Evolutionary conservation across 805 yeast genomes (phyloP).

Genomic region (Cyberlindnera japonica): DNA sequence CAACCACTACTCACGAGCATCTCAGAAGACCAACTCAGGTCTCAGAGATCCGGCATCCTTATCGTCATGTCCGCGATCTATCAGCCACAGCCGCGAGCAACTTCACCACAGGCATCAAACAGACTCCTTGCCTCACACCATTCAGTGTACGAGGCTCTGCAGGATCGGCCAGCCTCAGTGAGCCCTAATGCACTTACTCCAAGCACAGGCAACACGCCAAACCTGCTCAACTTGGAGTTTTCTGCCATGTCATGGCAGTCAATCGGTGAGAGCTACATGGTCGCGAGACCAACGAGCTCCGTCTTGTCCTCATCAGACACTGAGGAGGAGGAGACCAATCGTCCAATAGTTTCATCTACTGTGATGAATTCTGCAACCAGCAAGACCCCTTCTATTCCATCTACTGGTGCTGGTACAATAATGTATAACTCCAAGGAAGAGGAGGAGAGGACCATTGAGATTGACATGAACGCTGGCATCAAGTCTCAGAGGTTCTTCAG

Average conservation of each 20-base stretch:
- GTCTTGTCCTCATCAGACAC: conserved; percentile 28
- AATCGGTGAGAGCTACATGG: conserved; percentile 13
- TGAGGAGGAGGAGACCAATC: conserved; percentile 22
- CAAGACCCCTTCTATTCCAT: neutral
- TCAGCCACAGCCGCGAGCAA: conserved; percentile 20
- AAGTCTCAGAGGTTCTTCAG: conserved; percentile 7
- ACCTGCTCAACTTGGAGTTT: conserved; percentile 17
- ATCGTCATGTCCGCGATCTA: conserved; percentile 14
- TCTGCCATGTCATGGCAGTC: conserved; percentile 27
- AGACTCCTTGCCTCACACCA: conserved; percentile 25
- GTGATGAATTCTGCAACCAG: neutral
- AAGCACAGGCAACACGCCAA: conserved; percentile 1
- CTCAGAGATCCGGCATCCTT: neutral
- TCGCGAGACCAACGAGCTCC: conserved; percentile 28
- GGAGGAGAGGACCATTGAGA: conserved; percentile 26
- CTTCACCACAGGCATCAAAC: conserved; percentile 12
- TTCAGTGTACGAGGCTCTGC: conserved; percentile 25
- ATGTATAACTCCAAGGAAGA: conserved; percentile 8
- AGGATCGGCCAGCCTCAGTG: conserved; percentile 5
- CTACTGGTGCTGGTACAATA: no score
- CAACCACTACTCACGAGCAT: no score
- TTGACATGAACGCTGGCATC: conserved; percentile 19
- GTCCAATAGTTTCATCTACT: neutral
- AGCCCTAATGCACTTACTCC: neutral
- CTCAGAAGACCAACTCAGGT: no score